Evolutionary conservation across 768 basidiomycete species (phyloP).

Genomic region (Hortiboletus campestris): DNA sequence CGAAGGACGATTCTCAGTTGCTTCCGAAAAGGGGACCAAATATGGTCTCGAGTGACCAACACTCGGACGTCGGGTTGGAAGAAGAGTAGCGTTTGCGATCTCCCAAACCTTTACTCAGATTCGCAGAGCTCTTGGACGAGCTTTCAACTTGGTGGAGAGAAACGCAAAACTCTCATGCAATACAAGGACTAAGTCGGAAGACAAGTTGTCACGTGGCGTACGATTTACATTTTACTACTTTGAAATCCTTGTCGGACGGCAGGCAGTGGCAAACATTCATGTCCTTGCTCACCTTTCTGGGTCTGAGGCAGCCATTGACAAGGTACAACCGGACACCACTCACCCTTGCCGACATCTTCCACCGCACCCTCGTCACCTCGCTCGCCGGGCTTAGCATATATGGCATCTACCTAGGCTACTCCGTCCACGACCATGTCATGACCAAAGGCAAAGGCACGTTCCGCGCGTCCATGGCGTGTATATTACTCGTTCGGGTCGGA

Average conservation of each 20-base stretch:
- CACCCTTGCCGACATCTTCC: slow-evolving; percentile 29
- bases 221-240: background rate
- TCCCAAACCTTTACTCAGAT: too few species aligned
- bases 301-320: slow-evolving; percentile 16
- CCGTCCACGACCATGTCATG: slow-evolving; percentile 32
- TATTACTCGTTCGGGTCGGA: background rate
- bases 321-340: slow-evolving; percentile 23
- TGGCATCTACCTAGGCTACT: slow-evolving; percentile 33
- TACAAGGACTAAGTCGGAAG: background rate
- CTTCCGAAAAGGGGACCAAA: too few species aligned
- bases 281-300: slow-evolving; percentile 30
- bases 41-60: too few species aligned
- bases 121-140: too few species aligned
- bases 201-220: slow-evolving; percentile 5
- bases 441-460: slow-evolving; percentile 31
- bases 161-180: too few species aligned
- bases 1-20: too few species aligned
- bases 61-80: too few species aligned
- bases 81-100: too few species aligned
- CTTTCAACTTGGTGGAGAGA: too few species aligned
- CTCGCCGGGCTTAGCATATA: slow-evolving; percentile 29
- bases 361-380: slow-evolving; percentile 31
- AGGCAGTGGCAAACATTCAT: slow-evolving; percentile 15
- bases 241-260: background rate
- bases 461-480: background rate